Percentiles rank a stretch among this genome's conserved stretches.
These are phyloP conservation scores for Cinchona pubescens DNA, from an alignment of 257 asterid genomes.

Conservation along the genomic window DNA sequence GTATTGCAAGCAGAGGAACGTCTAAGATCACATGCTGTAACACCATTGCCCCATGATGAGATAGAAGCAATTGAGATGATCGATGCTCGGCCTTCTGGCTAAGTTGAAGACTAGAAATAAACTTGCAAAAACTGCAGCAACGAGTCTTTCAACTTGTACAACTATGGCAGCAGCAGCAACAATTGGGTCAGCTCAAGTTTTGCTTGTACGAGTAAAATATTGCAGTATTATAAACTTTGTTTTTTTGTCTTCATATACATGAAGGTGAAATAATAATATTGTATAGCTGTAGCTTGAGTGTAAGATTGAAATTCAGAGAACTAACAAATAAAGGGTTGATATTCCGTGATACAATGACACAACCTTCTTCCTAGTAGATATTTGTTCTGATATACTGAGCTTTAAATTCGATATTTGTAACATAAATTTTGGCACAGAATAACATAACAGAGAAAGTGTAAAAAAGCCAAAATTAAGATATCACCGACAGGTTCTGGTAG, in stretches of 20 bases:
- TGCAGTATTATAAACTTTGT: not conserved
- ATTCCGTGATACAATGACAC: not conserved
- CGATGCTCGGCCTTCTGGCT: not conserved
- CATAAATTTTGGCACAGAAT: no score
- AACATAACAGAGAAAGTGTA: not conserved
- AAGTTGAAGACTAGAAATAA: not conserved
- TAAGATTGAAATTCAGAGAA: not conserved
- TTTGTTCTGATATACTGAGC: no score
- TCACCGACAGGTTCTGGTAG: not conserved
- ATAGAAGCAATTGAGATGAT: conserved; percentile 22
- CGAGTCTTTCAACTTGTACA: not conserved
- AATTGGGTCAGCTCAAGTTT: not conserved
- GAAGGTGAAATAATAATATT: not conserved
- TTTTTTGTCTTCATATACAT: not conserved
- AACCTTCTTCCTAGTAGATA: no score
- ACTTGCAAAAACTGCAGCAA: no score
- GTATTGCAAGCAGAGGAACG: conserved; percentile 59
- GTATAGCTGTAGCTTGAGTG: not conserved
- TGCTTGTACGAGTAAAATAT: no score
- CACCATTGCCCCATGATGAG: conserved; percentile 32
- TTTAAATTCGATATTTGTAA: no score
- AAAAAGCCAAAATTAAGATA: not conserved
- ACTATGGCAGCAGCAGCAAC: not conserved
- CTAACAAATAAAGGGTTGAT: not conserved
- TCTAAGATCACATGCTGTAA: conserved; percentile 25